These are phyloP conservation scores for Hygrocybe coccinea DNA, from an alignment of 768 basidiomycete species.

Conservation along the genomic window DNA sequence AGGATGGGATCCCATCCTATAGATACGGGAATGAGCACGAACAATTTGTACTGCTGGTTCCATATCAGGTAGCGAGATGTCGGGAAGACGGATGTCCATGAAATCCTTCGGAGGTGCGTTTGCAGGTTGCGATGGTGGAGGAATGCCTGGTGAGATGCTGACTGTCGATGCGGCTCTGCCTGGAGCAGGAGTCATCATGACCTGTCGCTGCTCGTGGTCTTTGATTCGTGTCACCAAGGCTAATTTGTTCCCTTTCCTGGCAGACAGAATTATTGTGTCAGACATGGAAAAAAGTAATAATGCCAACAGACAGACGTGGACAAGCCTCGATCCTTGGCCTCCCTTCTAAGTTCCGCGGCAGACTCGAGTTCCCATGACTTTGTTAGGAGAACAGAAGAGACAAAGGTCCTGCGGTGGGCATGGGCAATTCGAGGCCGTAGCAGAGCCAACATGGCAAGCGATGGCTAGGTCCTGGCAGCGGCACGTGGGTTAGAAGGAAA, in stretches of 20 bases:
- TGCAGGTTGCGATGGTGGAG: constrained; percentile 29
- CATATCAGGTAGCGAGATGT: constrained; percentile 41
- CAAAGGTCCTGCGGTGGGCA: constrained; percentile 33
- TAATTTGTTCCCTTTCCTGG: constrained; percentile 57
- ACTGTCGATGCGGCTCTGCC: constrained; percentile 26
- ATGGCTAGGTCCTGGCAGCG: constrained; percentile 20
- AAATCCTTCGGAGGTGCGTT: constrained; percentile 28
- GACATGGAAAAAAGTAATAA: constrained; percentile 2
- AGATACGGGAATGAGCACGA: constrained; percentile 25
- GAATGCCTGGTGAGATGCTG: constrained; percentile 41
- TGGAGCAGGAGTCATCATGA: constrained; percentile 12
- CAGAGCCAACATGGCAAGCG: constrained; percentile 20
- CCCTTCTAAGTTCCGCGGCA: constrained; percentile 45
- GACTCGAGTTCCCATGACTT: constrained; percentile 53
- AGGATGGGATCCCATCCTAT: too few species aligned
- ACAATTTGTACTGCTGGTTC: constrained; percentile 55
- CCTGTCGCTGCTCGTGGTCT: constrained; percentile 39
- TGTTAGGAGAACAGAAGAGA: constrained; percentile 54
- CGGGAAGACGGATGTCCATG: constrained; percentile 53
- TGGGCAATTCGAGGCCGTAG: not conserved
- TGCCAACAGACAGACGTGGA: constrained; percentile 44
- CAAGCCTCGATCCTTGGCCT: constrained; percentile 53
- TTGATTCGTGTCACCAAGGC: constrained; percentile 51
- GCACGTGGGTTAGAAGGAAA: too few species aligned
- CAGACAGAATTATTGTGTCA: constrained; percentile 7